phyloP scores from a whole-genome alignment of 2,329 filamentous ascomycete genomes.

The Pestalotiopsis fici region DNA sequence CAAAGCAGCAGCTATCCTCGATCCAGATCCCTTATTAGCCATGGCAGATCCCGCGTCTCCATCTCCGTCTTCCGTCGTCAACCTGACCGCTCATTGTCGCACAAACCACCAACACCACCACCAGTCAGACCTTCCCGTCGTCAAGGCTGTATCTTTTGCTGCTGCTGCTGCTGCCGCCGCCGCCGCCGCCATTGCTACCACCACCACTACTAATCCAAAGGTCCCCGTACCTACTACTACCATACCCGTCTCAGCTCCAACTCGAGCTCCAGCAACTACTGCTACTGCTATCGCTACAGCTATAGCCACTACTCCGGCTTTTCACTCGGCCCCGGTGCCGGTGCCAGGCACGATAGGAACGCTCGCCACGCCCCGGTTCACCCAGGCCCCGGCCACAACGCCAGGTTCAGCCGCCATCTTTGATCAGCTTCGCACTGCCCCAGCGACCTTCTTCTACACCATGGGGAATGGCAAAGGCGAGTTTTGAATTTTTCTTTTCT shows the following conservation, averaged over 20 bases:
- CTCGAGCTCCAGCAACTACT: neutral
- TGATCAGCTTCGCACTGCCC: slow-evolving; percentile 6
- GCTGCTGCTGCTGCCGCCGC: neutral
- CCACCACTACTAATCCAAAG: neutral
- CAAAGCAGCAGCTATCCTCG: neutral
- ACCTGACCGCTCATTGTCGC: neutral
- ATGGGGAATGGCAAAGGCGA: slow-evolving; percentile 12
- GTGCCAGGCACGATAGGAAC: neutral
- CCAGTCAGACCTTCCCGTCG: neutral
- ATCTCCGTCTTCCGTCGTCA: neutral
- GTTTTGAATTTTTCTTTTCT: neutral
- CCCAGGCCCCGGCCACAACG: neutral
- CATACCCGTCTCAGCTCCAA: neutral
- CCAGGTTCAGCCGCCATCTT: slow-evolving; percentile 3
- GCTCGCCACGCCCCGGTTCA: neutral
- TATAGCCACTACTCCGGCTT: neutral
- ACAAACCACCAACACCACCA: neutral
- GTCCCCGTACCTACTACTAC: neutral
- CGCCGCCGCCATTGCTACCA: neutral
- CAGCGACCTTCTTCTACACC: slow-evolving; percentile 10
- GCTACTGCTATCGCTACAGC: neutral
- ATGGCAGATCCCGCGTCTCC: slow-evolving; percentile 4
- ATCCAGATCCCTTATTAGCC: slow-evolving; percentile 3
- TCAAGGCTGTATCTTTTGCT: neutral
- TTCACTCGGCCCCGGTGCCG: neutral